Evolutionary conservation across 768 basidiomycete species (phyloP), one percentile per base, ranked within the genome.

Genomic region (Lactarius sanguifluus): DNA sequence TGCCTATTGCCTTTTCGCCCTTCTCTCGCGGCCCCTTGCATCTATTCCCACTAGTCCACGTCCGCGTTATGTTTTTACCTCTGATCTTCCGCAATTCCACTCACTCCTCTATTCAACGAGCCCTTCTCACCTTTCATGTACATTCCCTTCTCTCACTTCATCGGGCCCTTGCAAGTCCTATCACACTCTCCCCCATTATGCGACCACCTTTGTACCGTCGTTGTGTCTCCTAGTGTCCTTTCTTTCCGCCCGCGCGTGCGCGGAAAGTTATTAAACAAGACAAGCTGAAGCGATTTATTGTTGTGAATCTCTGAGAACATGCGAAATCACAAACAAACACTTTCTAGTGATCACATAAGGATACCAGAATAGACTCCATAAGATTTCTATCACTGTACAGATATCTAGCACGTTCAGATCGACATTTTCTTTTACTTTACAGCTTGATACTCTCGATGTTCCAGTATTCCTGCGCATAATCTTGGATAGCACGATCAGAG

Each of bases 381-480:
- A 57, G 34, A 28, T 32, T 68, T 54, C 60, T 61, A 57, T n/a
- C n/a, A 30, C n/a, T 43, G 57, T 70, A 64, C 56, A 57, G 30
- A 54, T 61, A 52, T 30, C 12, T 64, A 25, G 15, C 50, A 28
- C 50, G 23, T 64, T 41, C 8, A 7, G 43, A 43, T 56, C 7
- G 55, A 57, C 57, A 36, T 54, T 6, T 62, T 47, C 16, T 36
- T 69, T 69, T 25, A 62, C n/a, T 69, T 65, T 25, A 59, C n/a
- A 69, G 20, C 62, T 64, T 69, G 64, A 61, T 72, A 64, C 82
- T 79, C 72, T 91, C 89, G 47, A 91, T 80, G 74, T 89, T 91
- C 89, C 89, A 91, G 76, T 88, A 90, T 72, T 87, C 86, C 77
- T 96, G 94, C 1, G 94, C 94, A 72, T 96, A 96, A 75, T 94